Conservation (phyloP, 306 rosid species). For the Prosopis cineraria region DNA sequence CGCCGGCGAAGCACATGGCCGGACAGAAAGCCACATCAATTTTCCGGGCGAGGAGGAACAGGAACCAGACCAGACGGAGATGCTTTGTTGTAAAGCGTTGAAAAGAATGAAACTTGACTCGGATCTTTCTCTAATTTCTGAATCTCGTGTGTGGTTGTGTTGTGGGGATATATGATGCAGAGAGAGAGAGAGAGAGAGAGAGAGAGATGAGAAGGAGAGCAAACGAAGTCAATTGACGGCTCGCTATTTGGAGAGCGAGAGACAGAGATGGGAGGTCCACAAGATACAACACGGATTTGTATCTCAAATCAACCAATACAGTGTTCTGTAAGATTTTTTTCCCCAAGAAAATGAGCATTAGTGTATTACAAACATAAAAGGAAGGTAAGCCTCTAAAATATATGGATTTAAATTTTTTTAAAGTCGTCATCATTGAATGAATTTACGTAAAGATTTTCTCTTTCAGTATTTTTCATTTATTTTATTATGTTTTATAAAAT, state of each 20-base stretch:
- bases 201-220: constrained; percentile 37
- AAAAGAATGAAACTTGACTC: constrained; percentile 16
- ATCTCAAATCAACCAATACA: background rate
- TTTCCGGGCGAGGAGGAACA: background rate
- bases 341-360: too few species aligned
- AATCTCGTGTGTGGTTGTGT: background rate
- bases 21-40: constrained; percentile 41
- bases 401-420: too few species aligned
- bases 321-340: too few species aligned
- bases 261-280: constrained; percentile 54
- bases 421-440: too few species aligned
- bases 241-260: constrained; percentile 5
- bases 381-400: too few species aligned
- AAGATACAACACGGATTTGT: background rate
- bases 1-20: constrained; percentile 51
- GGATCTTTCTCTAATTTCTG: constrained; percentile 18
- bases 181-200: constrained; percentile 19
- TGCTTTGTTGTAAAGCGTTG: background rate
- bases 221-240: constrained; percentile 50
- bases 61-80: background rate
- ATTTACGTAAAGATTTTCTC: too few species aligned
- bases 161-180: constrained; percentile 5
- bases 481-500: too few species aligned
- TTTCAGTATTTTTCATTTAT: too few species aligned
- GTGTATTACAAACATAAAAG: too few species aligned